Conservation (phyloP, 805 yeast genomes). For the Kockiozyma suomiensis region DNA sequence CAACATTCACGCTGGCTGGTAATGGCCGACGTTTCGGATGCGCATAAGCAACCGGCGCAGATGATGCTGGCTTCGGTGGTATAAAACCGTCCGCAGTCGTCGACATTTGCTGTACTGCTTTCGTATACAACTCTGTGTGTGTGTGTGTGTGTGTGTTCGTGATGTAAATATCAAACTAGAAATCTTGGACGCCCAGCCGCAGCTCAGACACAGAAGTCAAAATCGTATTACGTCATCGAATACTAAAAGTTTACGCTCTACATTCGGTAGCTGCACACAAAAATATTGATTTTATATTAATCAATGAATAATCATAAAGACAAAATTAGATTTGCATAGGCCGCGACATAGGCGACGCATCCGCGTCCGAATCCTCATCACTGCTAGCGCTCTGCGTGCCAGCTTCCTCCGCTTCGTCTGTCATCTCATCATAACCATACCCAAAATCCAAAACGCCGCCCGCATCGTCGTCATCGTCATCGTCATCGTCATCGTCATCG, state of each 20-base stretch:
- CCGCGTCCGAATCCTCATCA: conserved; percentile 7
- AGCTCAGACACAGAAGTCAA: neutral
- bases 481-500: conserved; percentile 12
- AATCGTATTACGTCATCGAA: no score
- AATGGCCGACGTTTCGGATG: conserved; percentile 20
- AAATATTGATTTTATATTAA: no score
- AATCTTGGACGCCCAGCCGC: neutral
- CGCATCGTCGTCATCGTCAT: conserved; percentile 23
- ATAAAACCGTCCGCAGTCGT: neutral
- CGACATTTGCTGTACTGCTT: neutral
- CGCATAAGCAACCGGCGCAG: neutral
- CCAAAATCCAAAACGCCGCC: conserved; percentile 7
- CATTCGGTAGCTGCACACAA: no score
- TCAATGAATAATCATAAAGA: no score
- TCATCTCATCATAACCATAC: conserved; percentile 26
- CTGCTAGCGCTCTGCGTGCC: conserved; percentile 19
- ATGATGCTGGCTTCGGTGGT: neutral
- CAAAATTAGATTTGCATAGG: no score
- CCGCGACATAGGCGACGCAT: conserved; percentile 5
- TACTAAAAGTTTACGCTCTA: no score
- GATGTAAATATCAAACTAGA: neutral
- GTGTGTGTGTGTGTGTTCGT: neutral
- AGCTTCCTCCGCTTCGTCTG: conserved; percentile 10
- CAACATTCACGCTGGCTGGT: conserved; percentile 7
- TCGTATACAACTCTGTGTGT: no score